These are phyloP conservation scores for Luzula sylvatica DNA, from an alignment of 176 grass and related monocot species.

Conservation along the genomic window DNA sequence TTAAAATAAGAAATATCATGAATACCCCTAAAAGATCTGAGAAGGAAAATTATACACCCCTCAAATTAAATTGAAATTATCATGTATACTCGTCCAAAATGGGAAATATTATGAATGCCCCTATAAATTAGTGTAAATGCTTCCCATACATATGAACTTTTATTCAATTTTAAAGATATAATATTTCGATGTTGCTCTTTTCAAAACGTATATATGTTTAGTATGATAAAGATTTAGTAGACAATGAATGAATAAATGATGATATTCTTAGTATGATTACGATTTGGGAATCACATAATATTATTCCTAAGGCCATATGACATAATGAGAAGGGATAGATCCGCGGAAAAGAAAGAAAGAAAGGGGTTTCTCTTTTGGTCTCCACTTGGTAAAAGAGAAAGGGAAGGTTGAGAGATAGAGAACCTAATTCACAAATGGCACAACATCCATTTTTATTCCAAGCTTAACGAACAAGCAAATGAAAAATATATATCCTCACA, in stretches of 20 bases:
- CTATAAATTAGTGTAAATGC: too few species aligned
- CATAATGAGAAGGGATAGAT: conserved; percentile 27
- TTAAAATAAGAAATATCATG: too few species aligned
- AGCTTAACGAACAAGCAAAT: conserved; percentile 33
- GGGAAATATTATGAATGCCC: too few species aligned
- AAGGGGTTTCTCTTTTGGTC: conserved; percentile 31
- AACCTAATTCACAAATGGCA: conserved; percentile 37
- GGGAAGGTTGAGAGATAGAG: conserved; percentile 21
- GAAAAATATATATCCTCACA: neutral
- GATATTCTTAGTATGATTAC: conserved; percentile 36
- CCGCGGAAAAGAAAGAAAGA: neutral
- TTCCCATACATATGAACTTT: too few species aligned
- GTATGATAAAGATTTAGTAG: too few species aligned
- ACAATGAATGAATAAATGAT: conserved; percentile 27
- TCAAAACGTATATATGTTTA: too few species aligned
- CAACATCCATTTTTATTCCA: conserved; percentile 26
- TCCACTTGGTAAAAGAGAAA: conserved; percentile 25
- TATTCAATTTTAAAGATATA: too few species aligned
- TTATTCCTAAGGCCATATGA: conserved; percentile 25
- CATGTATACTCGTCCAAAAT: too few species aligned
- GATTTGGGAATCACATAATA: conserved; percentile 15
- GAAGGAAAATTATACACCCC: too few species aligned
- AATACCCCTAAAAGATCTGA: too few species aligned
- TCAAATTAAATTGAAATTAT: too few species aligned
- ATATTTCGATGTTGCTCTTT: too few species aligned